Base-by-base conservation (phyloP, 2,329 filamentous ascomycete species). In the Teratosphaeria nubilosa region DNA sequence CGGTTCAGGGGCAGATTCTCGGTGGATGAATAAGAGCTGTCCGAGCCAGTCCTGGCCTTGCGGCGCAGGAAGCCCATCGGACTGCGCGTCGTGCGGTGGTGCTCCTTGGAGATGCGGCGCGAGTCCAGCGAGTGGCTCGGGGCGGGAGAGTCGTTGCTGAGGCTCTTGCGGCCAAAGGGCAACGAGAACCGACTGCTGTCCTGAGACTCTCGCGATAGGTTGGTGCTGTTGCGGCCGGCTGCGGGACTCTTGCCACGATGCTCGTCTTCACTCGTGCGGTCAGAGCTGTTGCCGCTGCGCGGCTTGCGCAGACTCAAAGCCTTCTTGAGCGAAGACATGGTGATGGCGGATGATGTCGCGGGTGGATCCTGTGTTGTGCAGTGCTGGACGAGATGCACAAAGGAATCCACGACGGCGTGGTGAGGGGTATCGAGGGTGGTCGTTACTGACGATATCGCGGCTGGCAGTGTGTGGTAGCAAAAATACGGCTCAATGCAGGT, bases 1-100 rank as follows among this genome's bases (percentile, higher is more conserved):
- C 76, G 71, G 68, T 79, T 79, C 62, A 80, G 70, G 20, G 77
- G 76, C 27, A 70, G 58, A 55, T 72, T 70, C 60, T 71, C 69
- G 37, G 69, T 71, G 22, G 67, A 69, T 22, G 69, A 71, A 55
- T 66, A 65, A 5, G 69, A 71, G 55, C 67, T 66, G 51, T 69
- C 67, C 9, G 69, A 72, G 53, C 63, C 62, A 27, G 57, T 55
- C 10, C 67, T 60, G 10, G 65, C 59, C 59, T 71, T 72, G 54
- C 68, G 66, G 50, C 66, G 60, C 50, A 72, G 62, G 27, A 69
- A 65, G 25, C 69, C 69, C 31, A 72, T 61, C 22, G 70, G 70
- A 54, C 68, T 70, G 62, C 69, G 68, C 20, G 68, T 70, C 30
- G 61, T 34, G 20, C 68, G 63, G 54, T 62, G 60, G 55, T 67